Evolutionary conservation across 768 basidiomycete genomes (phyloP).

Genomic region (Termitomyces sp.): DNA sequence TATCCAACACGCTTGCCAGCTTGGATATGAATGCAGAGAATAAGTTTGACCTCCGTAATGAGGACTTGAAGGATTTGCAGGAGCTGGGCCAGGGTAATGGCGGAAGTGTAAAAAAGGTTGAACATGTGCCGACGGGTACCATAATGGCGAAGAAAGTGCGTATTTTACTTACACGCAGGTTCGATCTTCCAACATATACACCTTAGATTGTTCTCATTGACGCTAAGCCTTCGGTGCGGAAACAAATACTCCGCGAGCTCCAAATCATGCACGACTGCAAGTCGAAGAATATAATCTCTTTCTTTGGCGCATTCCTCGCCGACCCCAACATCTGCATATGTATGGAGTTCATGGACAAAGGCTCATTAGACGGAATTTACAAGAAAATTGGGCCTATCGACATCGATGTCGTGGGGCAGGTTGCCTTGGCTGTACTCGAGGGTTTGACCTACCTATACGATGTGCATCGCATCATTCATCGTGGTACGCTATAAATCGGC

Average conservation of each 20-base stretch:
- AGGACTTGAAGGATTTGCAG: constrained; percentile 84
- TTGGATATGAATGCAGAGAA: constrained; percentile 83
- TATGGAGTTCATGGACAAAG: constrained; percentile 96
- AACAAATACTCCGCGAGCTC: constrained; percentile 95
- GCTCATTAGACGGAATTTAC: constrained; percentile 91
- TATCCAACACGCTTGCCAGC: constrained; percentile 81
- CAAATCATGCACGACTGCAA: constrained; percentile 99
- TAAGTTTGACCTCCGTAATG: constrained; percentile 78
- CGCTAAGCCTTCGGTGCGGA: constrained; percentile 92
- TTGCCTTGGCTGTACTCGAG: constrained; percentile 92
- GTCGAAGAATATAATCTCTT: constrained; percentile 91
- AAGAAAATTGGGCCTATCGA: constrained; percentile 93
- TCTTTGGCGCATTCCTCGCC: constrained; percentile 93
- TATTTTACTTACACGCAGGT: constrained; percentile 1
- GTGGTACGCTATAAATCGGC: constrained; percentile 53
- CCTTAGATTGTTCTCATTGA: constrained; percentile 89
- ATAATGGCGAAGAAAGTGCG: constrained; percentile 98
- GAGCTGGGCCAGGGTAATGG: constrained; percentile 97
- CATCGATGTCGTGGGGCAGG: constrained; percentile 87
- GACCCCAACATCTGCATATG: constrained; percentile 99
- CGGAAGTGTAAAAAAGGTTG: constrained; percentile 94
- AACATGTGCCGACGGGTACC: constrained; percentile 85
- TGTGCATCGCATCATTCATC: constrained; percentile 95
- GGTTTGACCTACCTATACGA: constrained; percentile 98
- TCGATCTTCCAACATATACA: not conserved